Percentiles rank a stretch among this genome's conserved stretches.
These are phyloP conservation scores for Saccharomyces eubayanus DNA, from an alignment of 805 yeast genomes.

Conservation along the genomic window DNA sequence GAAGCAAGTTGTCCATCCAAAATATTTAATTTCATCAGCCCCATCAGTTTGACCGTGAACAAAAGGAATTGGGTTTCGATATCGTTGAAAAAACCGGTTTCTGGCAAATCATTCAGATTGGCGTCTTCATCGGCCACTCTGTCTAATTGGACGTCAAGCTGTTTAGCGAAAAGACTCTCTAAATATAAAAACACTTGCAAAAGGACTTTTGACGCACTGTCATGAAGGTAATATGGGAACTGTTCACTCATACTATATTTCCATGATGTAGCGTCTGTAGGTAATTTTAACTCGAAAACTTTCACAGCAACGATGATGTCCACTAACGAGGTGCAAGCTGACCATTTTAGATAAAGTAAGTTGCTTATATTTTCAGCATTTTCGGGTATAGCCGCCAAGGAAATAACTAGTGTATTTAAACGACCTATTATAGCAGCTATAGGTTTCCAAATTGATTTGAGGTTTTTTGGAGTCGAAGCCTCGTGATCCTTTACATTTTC, in stretches of 20 bases:
- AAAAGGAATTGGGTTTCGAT: slow-evolving; percentile 20
- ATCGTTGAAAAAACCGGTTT: slow-evolving; percentile 5
- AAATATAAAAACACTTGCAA: slow-evolving; percentile 19
- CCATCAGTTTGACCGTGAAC: slow-evolving; percentile 25
- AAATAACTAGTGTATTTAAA: slow-evolving; percentile 8
- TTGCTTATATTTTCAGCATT: not conserved
- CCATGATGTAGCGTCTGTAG: slow-evolving; percentile 21
- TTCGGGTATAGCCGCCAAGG: slow-evolving; percentile 3
- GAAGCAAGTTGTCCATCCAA: slow-evolving; percentile 8
- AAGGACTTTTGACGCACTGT: slow-evolving; percentile 6
- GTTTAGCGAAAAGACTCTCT: slow-evolving; percentile 22
- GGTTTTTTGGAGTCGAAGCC: slow-evolving; percentile 1
- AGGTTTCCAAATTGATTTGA: slow-evolving; percentile 6
- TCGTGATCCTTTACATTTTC: slow-evolving; percentile 4
- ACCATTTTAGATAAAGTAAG: slow-evolving; percentile 9
- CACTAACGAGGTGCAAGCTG: slow-evolving; percentile 15
- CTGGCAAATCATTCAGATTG: slow-evolving; percentile 13
- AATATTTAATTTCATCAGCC: slow-evolving; percentile 18
- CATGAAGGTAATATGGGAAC: slow-evolving; percentile 11
- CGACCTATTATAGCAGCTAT: slow-evolving; percentile 11
- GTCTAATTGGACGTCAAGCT: slow-evolving; percentile 13
- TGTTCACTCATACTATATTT: slow-evolving; percentile 9
- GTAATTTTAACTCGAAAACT: slow-evolving; percentile 23
- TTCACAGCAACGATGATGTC: slow-evolving; percentile 23
- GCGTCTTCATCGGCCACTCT: slow-evolving; percentile 25